A percentile compares a stretch with the other conserved stretches of the same genome.
Conservation (phyloP, 768 basidiomycete genomes). For the Amanita thiersii region DNA sequence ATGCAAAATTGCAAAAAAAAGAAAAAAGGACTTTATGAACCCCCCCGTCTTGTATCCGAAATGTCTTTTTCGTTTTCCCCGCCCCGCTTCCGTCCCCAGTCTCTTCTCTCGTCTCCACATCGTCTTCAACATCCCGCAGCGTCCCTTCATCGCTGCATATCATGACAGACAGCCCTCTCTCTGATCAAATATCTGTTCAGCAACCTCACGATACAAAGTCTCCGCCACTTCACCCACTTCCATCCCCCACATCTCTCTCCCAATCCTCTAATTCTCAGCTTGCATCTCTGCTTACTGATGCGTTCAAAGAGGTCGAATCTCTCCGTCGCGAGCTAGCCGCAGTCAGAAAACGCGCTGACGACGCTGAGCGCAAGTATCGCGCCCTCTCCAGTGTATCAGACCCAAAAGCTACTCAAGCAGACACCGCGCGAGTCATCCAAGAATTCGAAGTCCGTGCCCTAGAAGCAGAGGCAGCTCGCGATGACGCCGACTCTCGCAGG, state of each 20-base stretch:
- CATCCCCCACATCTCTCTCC: slow-evolving; percentile 10
- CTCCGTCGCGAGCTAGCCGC: slow-evolving; percentile 41
- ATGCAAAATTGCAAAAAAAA: slow-evolving; percentile 4
- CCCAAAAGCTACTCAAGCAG: slow-evolving; percentile 11
- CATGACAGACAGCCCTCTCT: slow-evolving; percentile 12
- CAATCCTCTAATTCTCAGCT: slow-evolving; percentile 40
- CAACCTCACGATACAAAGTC: slow-evolving; percentile 4
- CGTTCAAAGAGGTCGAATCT: slow-evolving; percentile 43
- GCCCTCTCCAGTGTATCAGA: slow-evolving; percentile 16
- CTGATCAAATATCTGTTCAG: background rate
- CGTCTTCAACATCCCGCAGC: background rate
- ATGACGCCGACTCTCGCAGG: slow-evolving; percentile 45
- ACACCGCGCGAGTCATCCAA: slow-evolving; percentile 28
- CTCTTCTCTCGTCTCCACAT: background rate
- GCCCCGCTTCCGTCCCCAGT: slow-evolving; percentile 5
- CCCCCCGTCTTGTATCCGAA: slow-evolving; percentile 1
- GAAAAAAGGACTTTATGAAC: slow-evolving; percentile 7
- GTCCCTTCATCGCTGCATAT: slow-evolving; percentile 3
- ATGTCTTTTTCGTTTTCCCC: slow-evolving; percentile 6
- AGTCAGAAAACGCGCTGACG: slow-evolving; percentile 38
- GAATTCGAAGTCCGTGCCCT: slow-evolving; percentile 43
- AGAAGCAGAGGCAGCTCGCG: slow-evolving; percentile 42
- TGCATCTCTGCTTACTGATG: slow-evolving; percentile 45
- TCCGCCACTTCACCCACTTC: background rate
- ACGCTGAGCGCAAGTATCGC: slow-evolving; percentile 36